These are phyloP conservation scores for Coprinopsis cinerea DNA, from an alignment of 768 basidiomycete genomes.

Conservation along the genomic window DNA sequence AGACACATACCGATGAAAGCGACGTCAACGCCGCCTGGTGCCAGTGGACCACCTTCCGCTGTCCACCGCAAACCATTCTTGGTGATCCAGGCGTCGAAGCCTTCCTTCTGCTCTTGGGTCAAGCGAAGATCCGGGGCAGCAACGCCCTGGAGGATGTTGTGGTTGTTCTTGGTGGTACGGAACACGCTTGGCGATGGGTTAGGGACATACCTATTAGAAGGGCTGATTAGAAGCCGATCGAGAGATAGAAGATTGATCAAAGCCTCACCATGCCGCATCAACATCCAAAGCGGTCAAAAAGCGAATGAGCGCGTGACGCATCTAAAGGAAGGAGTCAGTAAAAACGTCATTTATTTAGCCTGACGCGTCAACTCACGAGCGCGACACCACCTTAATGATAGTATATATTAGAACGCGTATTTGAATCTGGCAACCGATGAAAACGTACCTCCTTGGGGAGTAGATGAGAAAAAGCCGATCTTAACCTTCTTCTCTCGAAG, in stretches of 20 bases:
- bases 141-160: conserved; percentile 93
- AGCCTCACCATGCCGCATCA: conserved; percentile 72
- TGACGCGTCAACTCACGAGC: conserved; percentile 47
- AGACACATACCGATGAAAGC: conserved; percentile 70
- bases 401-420: conserved; percentile 9
- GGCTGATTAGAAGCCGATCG: conserved; percentile 11
- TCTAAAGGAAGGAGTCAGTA: conserved; percentile 35
- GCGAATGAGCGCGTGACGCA: conserved; percentile 91
- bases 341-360: not conserved
- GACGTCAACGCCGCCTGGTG: conserved; percentile 77
- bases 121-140: conserved; percentile 73
- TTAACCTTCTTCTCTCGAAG: conserved; percentile 82
- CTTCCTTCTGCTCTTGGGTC: conserved; percentile 70
- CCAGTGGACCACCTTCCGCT: conserved; percentile 77
- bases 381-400: conserved; percentile 76
- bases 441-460: conserved; percentile 81
- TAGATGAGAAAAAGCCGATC: conserved; percentile 92
- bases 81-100: conserved; percentile 82
- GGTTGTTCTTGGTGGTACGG: conserved; percentile 93
- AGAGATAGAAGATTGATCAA: conserved; percentile 15
- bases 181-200: conserved; percentile 87
- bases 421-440: conserved; percentile 8
- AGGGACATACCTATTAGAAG: conserved; percentile 69
- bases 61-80: conserved; percentile 90
- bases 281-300: conserved; percentile 78